Evolutionary conservation across 176 grass and related monocot species (phyloP).

Genomic region (Paspalum vaginatum): DNA sequence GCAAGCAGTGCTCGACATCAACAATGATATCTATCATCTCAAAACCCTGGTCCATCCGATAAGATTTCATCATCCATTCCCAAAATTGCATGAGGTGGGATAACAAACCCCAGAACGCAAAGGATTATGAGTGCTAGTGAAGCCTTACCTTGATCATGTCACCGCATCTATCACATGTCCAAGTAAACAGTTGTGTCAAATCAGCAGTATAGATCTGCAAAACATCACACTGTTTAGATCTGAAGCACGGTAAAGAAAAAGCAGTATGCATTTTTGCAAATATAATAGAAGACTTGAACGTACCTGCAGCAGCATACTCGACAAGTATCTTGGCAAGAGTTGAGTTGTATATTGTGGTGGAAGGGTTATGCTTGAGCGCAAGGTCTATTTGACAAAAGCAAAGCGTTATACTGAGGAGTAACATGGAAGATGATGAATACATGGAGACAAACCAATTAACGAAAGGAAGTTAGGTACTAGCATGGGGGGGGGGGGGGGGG

Average conservation of each 20-base stretch:
- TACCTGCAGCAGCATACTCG: constrained; percentile 89
- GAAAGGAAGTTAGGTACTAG: not conserved
- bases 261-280: not conserved
- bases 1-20: constrained; percentile 85
- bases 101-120: constrained; percentile 32
- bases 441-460: not conserved
- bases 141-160: constrained; percentile 68
- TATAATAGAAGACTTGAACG: not conserved
- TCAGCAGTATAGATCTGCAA: constrained; percentile 94
- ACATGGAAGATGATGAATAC: constrained; percentile 12
- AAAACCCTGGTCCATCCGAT: constrained; percentile 65
- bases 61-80: constrained; percentile 25
- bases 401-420: not conserved
- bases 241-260: not conserved
- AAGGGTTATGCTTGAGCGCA: constrained; percentile 37
- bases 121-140: not conserved
- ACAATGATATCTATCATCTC: constrained; percentile 78
- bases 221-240: not conserved
- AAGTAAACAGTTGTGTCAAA: constrained; percentile 82
- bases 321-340: constrained; percentile 83
- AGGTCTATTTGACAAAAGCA: constrained; percentile 50
- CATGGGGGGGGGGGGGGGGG: no score
- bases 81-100: not conserved
- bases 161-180: constrained; percentile 86
- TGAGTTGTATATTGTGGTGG: constrained; percentile 64